Evolutionary conservation across 768 basidiomycete species (phyloP), one percentile per base, ranked within the genome.

Genomic region (Baorangia bicolor): DNA sequence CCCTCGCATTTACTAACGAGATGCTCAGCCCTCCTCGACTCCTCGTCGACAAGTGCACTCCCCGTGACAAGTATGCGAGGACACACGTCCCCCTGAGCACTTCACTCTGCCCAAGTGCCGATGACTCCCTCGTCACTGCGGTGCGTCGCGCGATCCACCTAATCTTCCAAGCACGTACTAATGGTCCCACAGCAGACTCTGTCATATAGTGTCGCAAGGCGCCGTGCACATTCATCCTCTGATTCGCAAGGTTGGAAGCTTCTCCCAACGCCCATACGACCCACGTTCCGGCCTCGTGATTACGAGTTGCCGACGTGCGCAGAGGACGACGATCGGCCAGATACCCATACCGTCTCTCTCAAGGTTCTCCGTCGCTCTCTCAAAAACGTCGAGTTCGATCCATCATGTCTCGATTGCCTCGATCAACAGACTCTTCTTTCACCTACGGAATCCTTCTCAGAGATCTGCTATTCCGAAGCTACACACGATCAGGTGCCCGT

Each of bases 371-470:
- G 68, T 31, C 71, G 72, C 38, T 74, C 71, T 14, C 60, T 73
- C 28, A 71, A 57, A 49, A 66, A 72, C 55, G 68, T 76, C 58
- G 71, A 74, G 49, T 71, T 79, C 55, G 76, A 78, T 63, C 66
- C 70, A 10, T 61, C 72, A 8, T 77, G 77, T 58, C 71, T 79
- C 21, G 67, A 76, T 54, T 69, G 69, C 37, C 73, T 79, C 35
- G 78, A 79, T 62, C 68, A 77, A 21, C 73, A 77, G 56, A 73
- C 78, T 0, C 71, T 79, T 12, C 62, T 72, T 30, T 69, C 72
- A 0, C 78, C 78, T 11, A 62, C 69, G 3, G 74, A 76, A 25
- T 69, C 76, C 25, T 79, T 77, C 58, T 74, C 75, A 5, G 78
- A 78, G 46, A 51, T 75, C 2, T 79, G 78, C 56, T 79, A 77